A percentile compares a stretch with the other conserved stretches of the same genome.
Evolutionary conservation across 108 stramenopile genomes (phyloP).

Genomic region (Conticribra weissflogii): DNA sequence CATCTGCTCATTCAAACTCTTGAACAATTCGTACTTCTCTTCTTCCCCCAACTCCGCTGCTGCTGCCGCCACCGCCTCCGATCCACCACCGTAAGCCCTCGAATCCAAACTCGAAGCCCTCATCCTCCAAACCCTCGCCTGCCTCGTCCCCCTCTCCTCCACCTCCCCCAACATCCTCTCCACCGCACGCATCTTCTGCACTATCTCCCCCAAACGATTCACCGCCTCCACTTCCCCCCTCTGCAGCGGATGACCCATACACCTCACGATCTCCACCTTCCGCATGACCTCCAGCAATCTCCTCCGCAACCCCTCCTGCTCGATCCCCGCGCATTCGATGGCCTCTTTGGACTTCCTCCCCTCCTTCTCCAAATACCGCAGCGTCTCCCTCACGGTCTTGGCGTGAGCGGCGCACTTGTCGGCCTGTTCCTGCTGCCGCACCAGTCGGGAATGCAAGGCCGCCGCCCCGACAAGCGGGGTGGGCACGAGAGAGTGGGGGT

Average conservation of each 20-base stretch:
- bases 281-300: conserved; percentile 73
- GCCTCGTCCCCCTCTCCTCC: conserved; percentile 38
- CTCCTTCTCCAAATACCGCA: conserved; percentile 15
- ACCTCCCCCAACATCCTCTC: conserved; percentile 13
- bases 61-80: neutral
- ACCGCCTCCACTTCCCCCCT: conserved; percentile 60
- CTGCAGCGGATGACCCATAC: conserved; percentile 71
- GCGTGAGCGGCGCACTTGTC: conserved; percentile 43
- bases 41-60: conserved; percentile 25
- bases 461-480: conserved; percentile 66
- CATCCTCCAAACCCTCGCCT: conserved; percentile 30
- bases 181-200: conserved; percentile 16
- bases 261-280: conserved; percentile 75
- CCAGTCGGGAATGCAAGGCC: conserved; percentile 63
- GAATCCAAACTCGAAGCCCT: conserved; percentile 23
- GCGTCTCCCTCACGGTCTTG: conserved; percentile 29
- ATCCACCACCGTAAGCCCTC: conserved; percentile 1
- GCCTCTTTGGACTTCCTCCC: conserved; percentile 15
- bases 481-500: conserved; percentile 67
- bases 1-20: conserved; percentile 45
- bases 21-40: conserved; percentile 39
- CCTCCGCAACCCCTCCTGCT: conserved; percentile 48
- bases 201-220: conserved; percentile 35
- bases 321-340: conserved; percentile 28
- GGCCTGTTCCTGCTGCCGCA: conserved; percentile 64